These are phyloP conservation scores for Mallotus nudiflorus DNA, from an alignment of 345 rosid species.

Conservation along the genomic window DNA sequence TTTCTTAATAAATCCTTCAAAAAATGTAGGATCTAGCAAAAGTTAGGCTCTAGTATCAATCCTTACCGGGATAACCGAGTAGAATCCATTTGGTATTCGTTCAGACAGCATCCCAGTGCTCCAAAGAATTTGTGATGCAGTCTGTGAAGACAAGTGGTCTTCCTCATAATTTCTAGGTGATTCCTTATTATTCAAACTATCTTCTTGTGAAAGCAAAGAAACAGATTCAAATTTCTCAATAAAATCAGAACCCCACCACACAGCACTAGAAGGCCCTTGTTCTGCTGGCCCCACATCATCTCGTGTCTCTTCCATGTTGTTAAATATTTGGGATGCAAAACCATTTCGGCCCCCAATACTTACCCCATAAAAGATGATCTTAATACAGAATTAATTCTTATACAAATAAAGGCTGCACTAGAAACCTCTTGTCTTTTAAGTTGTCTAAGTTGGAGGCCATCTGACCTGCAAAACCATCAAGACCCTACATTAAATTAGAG, in stretches of 20 bases:
- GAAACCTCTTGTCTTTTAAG: constrained; percentile 36
- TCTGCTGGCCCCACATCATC: constrained; percentile 68
- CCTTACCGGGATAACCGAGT: constrained; percentile 60
- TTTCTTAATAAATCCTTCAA: background rate
- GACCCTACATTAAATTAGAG: background rate
- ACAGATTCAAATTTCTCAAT: constrained; percentile 70
- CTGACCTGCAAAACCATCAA: constrained; percentile 38
- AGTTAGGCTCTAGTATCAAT: background rate
- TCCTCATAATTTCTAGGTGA: constrained; percentile 64
- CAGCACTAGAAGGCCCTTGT: constrained; percentile 64
- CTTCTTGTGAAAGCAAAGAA: constrained; percentile 74
- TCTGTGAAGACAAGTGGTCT: constrained; percentile 60
- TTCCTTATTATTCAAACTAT: constrained; percentile 48
- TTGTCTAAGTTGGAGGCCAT: constrained; percentile 52
- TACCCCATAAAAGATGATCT: constrained; percentile 50
- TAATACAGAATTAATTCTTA: constrained; percentile 33
- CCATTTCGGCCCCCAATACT: constrained; percentile 61
- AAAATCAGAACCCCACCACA: constrained; percentile 92
- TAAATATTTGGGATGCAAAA: constrained; percentile 49
- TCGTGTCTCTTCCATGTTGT: constrained; percentile 78
- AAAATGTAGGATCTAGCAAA: background rate
- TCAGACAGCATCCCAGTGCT: constrained; percentile 81
- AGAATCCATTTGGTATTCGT: constrained; percentile 88
- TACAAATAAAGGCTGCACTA: constrained; percentile 29
- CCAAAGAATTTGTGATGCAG: constrained; percentile 90